Base-by-base conservation (phyloP, 148 eudicot genomes). In the Chenopodium album region DNA sequence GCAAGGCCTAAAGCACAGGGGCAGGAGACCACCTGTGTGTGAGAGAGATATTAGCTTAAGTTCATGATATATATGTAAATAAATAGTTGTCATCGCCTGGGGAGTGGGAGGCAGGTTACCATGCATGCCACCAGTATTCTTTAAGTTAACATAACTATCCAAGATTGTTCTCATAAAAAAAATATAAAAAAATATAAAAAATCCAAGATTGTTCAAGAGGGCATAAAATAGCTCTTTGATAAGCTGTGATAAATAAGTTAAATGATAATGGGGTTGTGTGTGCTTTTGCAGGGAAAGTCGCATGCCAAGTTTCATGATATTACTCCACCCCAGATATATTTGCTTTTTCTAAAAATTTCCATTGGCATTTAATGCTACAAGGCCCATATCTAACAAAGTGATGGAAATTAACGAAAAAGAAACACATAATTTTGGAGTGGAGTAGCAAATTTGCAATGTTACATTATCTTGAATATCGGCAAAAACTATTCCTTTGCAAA, bases 1-100 rank as follows among this genome's bases (percentile, higher is more conserved):
- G 99, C 99, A 83, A 95, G 99, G 82, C 99, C 99, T 82, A 95
- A 87, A 48, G 99, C 99, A 85, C 98, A 95, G 56, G 99, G 99
- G 81, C 98, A 95, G 80, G 99, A 95, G 76, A 95, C 98, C 65
- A 95, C 99, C 99, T 95, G 91, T 44, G 28, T 79, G 69, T 76
- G 82, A 63, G 26, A 71, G 69, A 59, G 56, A 23, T 17, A 65
- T 32, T 26, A 11, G 31, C 52, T 22, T n/a, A 10, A 12, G 1
- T 65, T 7, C 3, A 2, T 23, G 13, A 65, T 9, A 20, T 65
- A 65, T 6, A 65, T n/a, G 31, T 65, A 5, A 41, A n/a, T 29
- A 23, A 26, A 26, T 65, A 9, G 31, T 26, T 65, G 3, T 64
- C 68, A 65, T 9, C 69, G 3, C 13, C 69, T 1, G 13, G 23